phyloP scores from a whole-genome alignment of 305 asterid genomes.

The Solanum aculeatissimum region DNA sequence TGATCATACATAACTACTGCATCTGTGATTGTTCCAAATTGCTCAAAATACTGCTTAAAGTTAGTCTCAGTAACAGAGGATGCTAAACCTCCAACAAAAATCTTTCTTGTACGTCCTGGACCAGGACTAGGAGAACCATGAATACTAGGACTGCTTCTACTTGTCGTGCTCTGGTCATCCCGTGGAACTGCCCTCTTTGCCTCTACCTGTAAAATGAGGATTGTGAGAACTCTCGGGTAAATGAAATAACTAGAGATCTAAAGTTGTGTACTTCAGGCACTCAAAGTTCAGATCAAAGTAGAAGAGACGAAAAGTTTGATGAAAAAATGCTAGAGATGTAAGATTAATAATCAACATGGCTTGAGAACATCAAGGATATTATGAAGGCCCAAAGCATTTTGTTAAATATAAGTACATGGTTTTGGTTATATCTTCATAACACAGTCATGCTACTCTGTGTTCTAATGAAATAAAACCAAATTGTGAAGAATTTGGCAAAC shows the following conservation, averaged over 20 bases:
- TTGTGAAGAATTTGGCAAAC: neutral
- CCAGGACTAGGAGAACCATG: conserved; percentile 17
- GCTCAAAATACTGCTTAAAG: conserved; percentile 18
- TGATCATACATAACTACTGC: conserved; percentile 25
- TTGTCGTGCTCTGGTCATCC: conserved; percentile 16
- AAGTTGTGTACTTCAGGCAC: neutral
- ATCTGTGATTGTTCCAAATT: conserved; percentile 18
- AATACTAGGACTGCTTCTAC: conserved; percentile 14
- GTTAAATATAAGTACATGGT: neutral
- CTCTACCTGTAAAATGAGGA: conserved; percentile 9
- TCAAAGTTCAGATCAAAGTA: neutral
- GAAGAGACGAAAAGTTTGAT: neutral
- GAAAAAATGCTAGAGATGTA: neutral
- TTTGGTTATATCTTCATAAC: neutral
- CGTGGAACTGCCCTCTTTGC: conserved; percentile 27
- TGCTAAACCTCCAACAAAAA: conserved; percentile 21
- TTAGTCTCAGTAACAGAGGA: conserved; percentile 18
- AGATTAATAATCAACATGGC: neutral
- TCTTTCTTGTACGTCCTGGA: conserved; percentile 15
- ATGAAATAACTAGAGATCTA: neutral
- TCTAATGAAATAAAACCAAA: neutral
- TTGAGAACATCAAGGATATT: neutral
- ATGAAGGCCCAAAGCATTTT: neutral
- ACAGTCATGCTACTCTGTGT: neutral
- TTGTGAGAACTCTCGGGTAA: neutral